Evolutionary conservation across 345 rosid species (phyloP).

Genomic region (Boechera retrofracta): DNA sequence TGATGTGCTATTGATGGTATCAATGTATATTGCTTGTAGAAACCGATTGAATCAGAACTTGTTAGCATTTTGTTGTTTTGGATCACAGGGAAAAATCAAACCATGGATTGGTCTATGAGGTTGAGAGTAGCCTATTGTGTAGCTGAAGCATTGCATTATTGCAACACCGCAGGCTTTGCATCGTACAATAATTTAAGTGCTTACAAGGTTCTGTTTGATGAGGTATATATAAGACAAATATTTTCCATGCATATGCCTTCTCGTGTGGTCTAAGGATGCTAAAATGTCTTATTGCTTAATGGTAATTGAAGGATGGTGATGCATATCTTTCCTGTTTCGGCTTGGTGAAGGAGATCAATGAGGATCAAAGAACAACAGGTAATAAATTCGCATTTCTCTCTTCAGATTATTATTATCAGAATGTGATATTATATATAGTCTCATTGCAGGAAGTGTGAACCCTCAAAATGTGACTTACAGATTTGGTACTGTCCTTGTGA

Average conservation of each 20-base stretch:
- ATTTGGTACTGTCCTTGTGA: slow-evolving; percentile 78
- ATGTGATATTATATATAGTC: slow-evolving; percentile 11
- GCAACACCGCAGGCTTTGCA: slow-evolving; percentile 68
- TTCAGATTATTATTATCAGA: not conserved
- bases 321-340: slow-evolving; percentile 95
- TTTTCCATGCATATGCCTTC: slow-evolving; percentile 12
- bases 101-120: slow-evolving; percentile 82
- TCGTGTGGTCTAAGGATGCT: not conserved
- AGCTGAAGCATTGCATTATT: slow-evolving; percentile 81
- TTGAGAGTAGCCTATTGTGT: slow-evolving; percentile 70
- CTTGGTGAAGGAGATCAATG: slow-evolving; percentile 74
- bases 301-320: slow-evolving; percentile 67
- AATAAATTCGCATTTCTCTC: slow-evolving; percentile 18
- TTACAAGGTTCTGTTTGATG: slow-evolving; percentile 82
- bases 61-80: slow-evolving; percentile 22
- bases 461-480: slow-evolving; percentile 75
- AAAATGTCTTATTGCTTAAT: not conserved
- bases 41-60: not conserved
- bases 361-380: slow-evolving; percentile 77
- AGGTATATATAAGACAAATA: slow-evolving; percentile 52
- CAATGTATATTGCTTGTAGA: not conserved
- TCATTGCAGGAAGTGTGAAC: slow-evolving; percentile 70
- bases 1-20: not conserved
- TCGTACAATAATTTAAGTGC: slow-evolving; percentile 81
- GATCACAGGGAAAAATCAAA: slow-evolving; percentile 73